Base-by-base conservation (phyloP, 2,329 filamentous ascomycete species). In the Aureobasidium sp. region DNA sequence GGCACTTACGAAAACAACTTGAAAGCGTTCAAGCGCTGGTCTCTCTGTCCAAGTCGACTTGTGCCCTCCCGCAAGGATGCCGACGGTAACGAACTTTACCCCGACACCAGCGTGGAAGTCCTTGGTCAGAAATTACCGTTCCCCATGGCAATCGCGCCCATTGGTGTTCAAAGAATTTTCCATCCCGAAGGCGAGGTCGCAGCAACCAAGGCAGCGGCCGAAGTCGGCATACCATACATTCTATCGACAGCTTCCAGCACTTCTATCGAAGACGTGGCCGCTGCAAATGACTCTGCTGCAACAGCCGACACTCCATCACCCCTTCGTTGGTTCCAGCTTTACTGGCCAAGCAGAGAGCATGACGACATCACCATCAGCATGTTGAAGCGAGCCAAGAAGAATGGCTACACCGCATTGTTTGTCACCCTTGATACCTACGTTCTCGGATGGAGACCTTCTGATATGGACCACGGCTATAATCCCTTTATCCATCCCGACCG, bases 341-440 rank as follows among this genome's bases (percentile, higher is more conserved):
- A 90, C 69, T 88, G 84, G 83, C 85, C 85, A 0, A 70, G 74
- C 74, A 81, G 83, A 0, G 69, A 74, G 17, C 77, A 80, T 52
- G 77, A 88, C 49, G 78, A 83, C 3, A 71, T 88, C 52, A 88
- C 85, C 0, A 70, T 76, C 0, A 85, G 79, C 1, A 69, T 89
- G 14, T 72, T 89, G 4, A 63, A 67, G 1, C 75, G 84, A 0
- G 86, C 84, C 0, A 80, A 80, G 62, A 71, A 68, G 0, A 76
- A 72, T 27, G 85, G 84, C 1, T 89, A 76, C 67, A 75, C 74
- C 29, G 83, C 81, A 0, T 72, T 89, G 0, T 79, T 89, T 6
- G 81, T 90, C 1, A 90, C 86, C 0, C 72, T 88, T 0, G 86
- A 90, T 65, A 88, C 84, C 0, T 86, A 80, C 67, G 76, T 76